phyloP scores from a whole-genome alignment of 2,329 filamentous ascomycete species.

The Trichoderma asperellum region DNA sequence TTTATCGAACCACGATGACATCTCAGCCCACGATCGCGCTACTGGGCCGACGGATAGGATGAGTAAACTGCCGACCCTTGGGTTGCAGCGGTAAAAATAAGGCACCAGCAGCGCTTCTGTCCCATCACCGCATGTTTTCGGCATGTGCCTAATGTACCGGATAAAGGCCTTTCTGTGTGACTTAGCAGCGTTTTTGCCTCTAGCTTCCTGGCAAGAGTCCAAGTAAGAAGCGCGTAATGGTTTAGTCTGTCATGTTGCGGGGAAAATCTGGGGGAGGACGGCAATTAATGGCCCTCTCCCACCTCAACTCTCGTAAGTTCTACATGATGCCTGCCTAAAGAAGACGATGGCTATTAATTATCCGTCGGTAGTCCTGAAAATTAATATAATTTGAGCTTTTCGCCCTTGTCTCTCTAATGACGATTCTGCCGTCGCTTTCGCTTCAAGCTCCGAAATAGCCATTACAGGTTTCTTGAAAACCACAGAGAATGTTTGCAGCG shows the following conservation, averaged over 20 bases:
- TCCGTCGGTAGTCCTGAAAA: constrained; percentile 1
- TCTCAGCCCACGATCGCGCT: not conserved
- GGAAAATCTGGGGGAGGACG: constrained; percentile 22
- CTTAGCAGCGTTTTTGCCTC: not conserved
- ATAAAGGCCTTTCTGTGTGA: constrained; percentile 1
- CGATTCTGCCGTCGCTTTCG: constrained; percentile 9
- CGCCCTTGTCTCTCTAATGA: not conserved
- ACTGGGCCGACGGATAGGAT: constrained; percentile 20
- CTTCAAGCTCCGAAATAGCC: not conserved
- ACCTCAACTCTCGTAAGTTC: not conserved
- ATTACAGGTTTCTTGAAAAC: not conserved
- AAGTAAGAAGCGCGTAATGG: not conserved
- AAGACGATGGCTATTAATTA: not conserved
- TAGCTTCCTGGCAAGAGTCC: not conserved
- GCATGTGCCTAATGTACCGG: constrained; percentile 22
- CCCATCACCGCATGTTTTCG: constrained; percentile 11
- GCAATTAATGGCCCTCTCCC: not conserved
- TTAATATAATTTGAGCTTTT: not conserved
- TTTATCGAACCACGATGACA: not conserved
- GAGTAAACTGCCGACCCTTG: constrained; percentile 8
- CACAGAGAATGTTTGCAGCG: not conserved
- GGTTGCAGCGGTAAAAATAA: constrained; percentile 2
- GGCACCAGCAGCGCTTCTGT: not conserved
- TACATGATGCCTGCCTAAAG: not conserved
- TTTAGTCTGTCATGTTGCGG: constrained; percentile 2